Evolutionary conservation across 164 flowering plant species (phyloP).

Genomic region (Piper longum): DNA sequence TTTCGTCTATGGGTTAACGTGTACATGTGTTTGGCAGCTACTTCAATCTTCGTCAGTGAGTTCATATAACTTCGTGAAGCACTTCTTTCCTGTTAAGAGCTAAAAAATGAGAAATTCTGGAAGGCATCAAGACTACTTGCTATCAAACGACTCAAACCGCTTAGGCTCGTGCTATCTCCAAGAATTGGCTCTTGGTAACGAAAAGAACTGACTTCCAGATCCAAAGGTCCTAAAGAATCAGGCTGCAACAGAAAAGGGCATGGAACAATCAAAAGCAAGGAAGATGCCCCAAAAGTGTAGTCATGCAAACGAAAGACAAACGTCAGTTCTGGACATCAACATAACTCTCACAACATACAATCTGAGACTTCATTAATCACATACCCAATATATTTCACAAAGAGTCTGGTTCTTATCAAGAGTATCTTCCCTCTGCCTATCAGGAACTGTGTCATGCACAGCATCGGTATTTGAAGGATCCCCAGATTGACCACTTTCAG

Average conservation of each 20-base stretch:
- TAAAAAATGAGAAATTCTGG: slow-evolving; percentile 70
- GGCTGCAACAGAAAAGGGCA: slow-evolving; percentile 37
- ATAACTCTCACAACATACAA: neutral
- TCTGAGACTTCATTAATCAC: neutral
- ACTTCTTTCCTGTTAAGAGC: slow-evolving; percentile 52
- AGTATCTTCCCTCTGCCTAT: slow-evolving; percentile 17
- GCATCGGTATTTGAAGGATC: slow-evolving; percentile 13
- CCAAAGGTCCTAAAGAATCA: slow-evolving; percentile 87
- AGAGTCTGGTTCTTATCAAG: slow-evolving; percentile 33
- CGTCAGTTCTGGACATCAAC: neutral
- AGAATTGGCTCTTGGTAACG: slow-evolving; percentile 63
- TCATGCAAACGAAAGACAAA: neutral
- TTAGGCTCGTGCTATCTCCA: slow-evolving; percentile 48
- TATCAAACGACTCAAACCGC: slow-evolving; percentile 67
- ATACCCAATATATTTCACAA: slow-evolving; percentile 87
- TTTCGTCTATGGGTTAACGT: neutral
- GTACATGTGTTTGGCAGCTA: neutral
- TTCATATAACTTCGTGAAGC: slow-evolving; percentile 19
- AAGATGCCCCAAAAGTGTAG: neutral
- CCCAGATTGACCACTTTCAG: slow-evolving; percentile 11
- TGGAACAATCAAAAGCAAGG: neutral
- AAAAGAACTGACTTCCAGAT: slow-evolving; percentile 58
- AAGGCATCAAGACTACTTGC: slow-evolving; percentile 91
- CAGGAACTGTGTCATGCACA: slow-evolving; percentile 18
- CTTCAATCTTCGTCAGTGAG: neutral